phyloP scores from a whole-genome alignment of 371 early-diverging fungal genomes.

The Syncephalis fuscata region DNA sequence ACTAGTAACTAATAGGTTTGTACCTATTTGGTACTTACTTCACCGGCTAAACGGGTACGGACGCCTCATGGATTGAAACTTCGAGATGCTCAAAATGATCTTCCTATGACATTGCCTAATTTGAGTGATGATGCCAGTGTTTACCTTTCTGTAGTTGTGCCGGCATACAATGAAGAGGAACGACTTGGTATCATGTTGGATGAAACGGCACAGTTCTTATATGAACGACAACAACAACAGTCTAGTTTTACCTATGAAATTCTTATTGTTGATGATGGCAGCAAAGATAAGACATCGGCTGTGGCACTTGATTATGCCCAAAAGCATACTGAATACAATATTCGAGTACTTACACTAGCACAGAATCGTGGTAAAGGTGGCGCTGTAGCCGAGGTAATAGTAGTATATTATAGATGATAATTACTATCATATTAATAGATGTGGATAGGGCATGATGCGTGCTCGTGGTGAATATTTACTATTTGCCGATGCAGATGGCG shows the following conservation, averaged over 20 bases:
- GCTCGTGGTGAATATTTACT: conserved; percentile 62
- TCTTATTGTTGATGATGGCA: conserved; percentile 84
- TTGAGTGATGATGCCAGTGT: conserved; percentile 26
- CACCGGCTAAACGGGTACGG: no score
- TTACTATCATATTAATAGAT: neutral
- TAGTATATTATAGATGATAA: neutral
- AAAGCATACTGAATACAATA: conserved; percentile 23
- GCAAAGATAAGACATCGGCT: conserved; percentile 52
- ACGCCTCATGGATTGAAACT: no score
- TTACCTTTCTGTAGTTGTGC: conserved; percentile 68
- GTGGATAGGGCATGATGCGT: conserved; percentile 53
- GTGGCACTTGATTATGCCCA: conserved; percentile 50
- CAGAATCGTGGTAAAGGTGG: conserved; percentile 91
- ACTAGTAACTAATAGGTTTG: no score
- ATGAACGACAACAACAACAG: conserved; percentile 10
- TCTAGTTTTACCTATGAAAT: conserved; percentile 54
- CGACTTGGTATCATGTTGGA: conserved; percentile 71
- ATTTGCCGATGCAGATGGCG: conserved; percentile 95
- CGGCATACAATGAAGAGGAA: conserved; percentile 81
- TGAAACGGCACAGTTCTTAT: conserved; percentile 54
- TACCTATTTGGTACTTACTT: no score
- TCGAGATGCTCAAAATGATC: no score
- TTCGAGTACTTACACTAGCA: conserved; percentile 59
- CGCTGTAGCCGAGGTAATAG: conserved; percentile 69
- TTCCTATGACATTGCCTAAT: conserved; percentile 6